These are phyloP conservation scores for Microdochium paspali DNA, from an alignment of 2,329 filamentous ascomycete species.

Conservation along the genomic window DNA sequence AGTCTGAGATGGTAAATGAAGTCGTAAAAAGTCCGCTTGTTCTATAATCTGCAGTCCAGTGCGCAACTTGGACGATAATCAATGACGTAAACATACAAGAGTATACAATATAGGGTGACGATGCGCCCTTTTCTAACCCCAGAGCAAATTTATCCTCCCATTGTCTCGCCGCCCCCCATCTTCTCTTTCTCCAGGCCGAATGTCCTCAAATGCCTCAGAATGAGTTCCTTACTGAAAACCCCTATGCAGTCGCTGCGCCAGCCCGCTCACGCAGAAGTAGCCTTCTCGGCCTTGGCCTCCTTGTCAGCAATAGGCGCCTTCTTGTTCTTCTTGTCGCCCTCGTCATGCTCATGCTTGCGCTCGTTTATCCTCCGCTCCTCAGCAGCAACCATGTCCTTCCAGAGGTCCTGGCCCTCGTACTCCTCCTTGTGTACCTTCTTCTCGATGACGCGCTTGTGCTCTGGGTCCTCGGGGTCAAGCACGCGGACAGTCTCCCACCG, in stretches of 20 bases:
- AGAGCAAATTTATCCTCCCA: too few species aligned
- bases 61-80: too few species aligned
- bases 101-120: too few species aligned
- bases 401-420: conserved; percentile 83
- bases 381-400: conserved; percentile 83
- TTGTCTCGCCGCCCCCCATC: too few species aligned
- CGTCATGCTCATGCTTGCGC: conserved; percentile 14
- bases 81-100: too few species aligned
- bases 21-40: too few species aligned
- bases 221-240: too few species aligned
- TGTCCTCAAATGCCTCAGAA: too few species aligned
- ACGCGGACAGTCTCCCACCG: conserved; percentile 81
- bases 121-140: too few species aligned
- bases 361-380: conserved; percentile 54
- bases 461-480: conserved; percentile 70
- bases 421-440: conserved; percentile 82
- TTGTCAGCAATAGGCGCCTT: conserved; percentile 5
- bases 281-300: conserved; percentile 8
- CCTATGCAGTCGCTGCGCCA: too few species aligned
- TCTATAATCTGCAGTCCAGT: too few species aligned
- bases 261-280: not conserved
- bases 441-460: conserved; percentile 76
- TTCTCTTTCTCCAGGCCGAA: not conserved
- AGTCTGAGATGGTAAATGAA: too few species aligned
- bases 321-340: conserved; percentile 12